These are phyloP conservation scores for Globisporangium paddicum DNA, from an alignment of 352 stramenopile species.

Conservation along the genomic window DNA sequence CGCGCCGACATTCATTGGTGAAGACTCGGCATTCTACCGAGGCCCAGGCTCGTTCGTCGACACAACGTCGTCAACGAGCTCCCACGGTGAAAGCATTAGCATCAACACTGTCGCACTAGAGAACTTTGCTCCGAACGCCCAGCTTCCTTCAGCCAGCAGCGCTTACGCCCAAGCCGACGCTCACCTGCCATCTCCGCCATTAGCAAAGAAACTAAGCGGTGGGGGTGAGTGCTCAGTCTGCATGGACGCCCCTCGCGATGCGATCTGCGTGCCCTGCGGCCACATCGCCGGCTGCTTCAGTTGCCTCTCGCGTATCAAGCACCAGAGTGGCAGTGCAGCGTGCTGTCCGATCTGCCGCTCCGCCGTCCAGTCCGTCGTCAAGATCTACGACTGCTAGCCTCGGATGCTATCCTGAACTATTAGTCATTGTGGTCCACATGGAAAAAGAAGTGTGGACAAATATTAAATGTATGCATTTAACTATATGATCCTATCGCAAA, in stretches of 20 bases:
- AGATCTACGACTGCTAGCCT: constrained; percentile 36
- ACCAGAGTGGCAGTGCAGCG: constrained; percentile 11
- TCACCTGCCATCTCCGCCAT: background rate
- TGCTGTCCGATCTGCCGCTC: constrained; percentile 45
- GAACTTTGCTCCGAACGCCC: background rate
- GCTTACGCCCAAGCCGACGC: background rate
- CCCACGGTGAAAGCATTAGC: background rate
- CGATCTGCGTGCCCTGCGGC: constrained; percentile 48
- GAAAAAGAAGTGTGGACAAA: background rate
- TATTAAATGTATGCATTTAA: constrained; percentile 6
- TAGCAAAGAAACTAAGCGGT: background rate
- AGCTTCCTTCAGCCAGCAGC: background rate
- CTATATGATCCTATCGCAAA: constrained; percentile 13
- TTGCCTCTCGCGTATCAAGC: constrained; percentile 37
- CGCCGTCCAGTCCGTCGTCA: constrained; percentile 35
- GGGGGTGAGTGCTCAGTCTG: constrained; percentile 40
- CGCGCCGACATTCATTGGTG: constrained; percentile 5
- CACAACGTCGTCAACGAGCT: background rate
- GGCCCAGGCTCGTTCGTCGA: constrained; percentile 5
- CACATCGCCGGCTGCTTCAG: constrained; percentile 41
- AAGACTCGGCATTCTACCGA: constrained; percentile 2
- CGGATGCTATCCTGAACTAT: background rate
- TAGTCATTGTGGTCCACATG: too few species aligned
- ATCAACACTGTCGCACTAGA: background rate
- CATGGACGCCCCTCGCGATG: constrained; percentile 34